These are phyloP conservation scores for Bretschneidera sinensis DNA, from an alignment of 345 rosid species.

Conservation along the genomic window DNA sequence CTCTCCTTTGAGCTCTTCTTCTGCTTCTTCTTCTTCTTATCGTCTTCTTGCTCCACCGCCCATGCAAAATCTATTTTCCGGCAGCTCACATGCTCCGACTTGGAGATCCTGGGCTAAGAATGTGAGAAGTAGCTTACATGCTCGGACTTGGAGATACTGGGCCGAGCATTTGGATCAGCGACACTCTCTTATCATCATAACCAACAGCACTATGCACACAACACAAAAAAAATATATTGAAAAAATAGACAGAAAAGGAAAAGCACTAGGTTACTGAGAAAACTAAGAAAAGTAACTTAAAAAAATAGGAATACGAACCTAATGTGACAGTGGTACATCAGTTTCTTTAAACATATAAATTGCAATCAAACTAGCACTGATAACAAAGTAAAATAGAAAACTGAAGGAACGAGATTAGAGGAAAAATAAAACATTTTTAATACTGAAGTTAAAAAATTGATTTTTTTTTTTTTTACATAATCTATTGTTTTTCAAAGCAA, in stretches of 20 bases:
- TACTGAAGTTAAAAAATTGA: too few species aligned
- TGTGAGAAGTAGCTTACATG: too few species aligned
- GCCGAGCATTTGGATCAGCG: too few species aligned
- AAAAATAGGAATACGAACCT: background rate
- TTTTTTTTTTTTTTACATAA: too few species aligned
- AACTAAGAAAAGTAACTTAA: background rate
- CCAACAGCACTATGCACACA: slow-evolving; percentile 48
- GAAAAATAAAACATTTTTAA: background rate
- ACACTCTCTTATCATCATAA: slow-evolving; percentile 76
- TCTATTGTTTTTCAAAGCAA: too few species aligned
- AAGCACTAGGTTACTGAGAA: background rate
- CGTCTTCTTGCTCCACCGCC: slow-evolving; percentile 81
- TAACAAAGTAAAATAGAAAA: background rate
- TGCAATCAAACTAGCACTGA: background rate
- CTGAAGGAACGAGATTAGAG: background rate
- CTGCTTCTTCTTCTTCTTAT: slow-evolving; percentile 49
- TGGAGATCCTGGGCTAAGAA: too few species aligned
- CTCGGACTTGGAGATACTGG: too few species aligned
- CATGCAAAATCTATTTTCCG: slow-evolving; percentile 82
- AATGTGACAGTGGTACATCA: background rate
- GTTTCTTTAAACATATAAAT: background rate
- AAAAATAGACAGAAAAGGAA: background rate
- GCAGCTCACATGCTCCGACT: too few species aligned
- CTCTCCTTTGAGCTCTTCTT: slow-evolving; percentile 62
- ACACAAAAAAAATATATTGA: background rate